These are phyloP conservation scores for Xylaria multiplex DNA, from an alignment of 2,329 filamentous ascomycete genomes.

Conservation along the genomic window DNA sequence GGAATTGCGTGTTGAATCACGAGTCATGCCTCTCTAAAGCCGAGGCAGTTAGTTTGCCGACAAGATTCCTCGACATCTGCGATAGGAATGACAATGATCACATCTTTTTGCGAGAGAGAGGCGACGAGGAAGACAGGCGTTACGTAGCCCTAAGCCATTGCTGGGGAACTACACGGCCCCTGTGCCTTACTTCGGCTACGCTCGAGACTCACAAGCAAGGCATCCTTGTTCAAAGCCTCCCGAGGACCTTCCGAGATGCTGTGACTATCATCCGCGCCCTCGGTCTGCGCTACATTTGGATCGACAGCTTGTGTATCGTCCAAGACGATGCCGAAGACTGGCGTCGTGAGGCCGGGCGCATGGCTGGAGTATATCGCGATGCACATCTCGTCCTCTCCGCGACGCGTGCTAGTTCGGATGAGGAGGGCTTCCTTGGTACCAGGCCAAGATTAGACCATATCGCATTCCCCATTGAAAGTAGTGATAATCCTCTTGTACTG, in stretches of 20 bases:
- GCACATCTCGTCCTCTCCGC: conserved; percentile 29
- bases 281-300: conserved; percentile 29
- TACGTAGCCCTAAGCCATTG: conserved; percentile 14
- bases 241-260: conserved; percentile 24
- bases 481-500: neutral
- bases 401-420: conserved; percentile 14
- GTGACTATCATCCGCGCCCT: conserved; percentile 13
- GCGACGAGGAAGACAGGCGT: neutral
- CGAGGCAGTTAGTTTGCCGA: neutral
- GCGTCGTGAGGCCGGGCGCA: conserved; percentile 22
- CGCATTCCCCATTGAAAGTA: neutral
- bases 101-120: neutral
- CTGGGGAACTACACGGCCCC: neutral
- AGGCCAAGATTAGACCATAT: neutral
- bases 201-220: conserved; percentile 15
- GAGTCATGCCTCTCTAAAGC: conserved; percentile 6
- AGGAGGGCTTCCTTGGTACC: conserved; percentile 20
- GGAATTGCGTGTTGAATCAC: conserved; percentile 10
- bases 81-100: neutral
- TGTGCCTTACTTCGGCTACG: conserved; percentile 3
- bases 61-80: conserved; percentile 9
- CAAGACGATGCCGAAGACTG: conserved; percentile 28
- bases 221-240: neutral
- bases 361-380: conserved; percentile 28
- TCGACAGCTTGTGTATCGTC: conserved; percentile 25